These are phyloP conservation scores for Erucastrum elatum DNA, from an alignment of 345 rosid species.

Conservation along the genomic window DNA sequence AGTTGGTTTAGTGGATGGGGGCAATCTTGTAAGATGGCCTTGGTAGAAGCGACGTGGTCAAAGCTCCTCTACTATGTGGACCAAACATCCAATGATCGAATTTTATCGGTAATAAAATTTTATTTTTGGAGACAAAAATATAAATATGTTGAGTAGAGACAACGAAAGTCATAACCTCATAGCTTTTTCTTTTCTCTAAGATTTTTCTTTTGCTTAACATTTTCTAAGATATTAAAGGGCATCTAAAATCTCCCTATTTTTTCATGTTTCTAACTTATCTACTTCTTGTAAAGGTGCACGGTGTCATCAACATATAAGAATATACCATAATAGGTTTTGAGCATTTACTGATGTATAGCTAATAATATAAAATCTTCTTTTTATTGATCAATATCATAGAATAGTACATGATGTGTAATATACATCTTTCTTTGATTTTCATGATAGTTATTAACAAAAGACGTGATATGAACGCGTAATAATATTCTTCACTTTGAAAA, in stretches of 20 bases:
- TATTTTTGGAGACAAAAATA: conserved; percentile 14
- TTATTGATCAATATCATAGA: neutral
- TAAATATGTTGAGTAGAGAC: conserved; percentile 10
- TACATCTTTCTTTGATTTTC: neutral
- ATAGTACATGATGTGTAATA: neutral
- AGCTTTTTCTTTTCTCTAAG: neutral
- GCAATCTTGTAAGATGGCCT: conserved; percentile 1
- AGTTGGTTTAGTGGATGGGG: conserved; percentile 1
- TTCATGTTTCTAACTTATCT: neutral
- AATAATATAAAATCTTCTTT: neutral
- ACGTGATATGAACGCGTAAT: conserved; percentile 31
- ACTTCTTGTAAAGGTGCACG: neutral
- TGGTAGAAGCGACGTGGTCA: conserved; percentile 30
- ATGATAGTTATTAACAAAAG: conserved; percentile 19
- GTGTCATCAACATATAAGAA: neutral
- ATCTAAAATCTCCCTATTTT: no score
- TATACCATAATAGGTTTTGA: neutral
- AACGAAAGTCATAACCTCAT: conserved; percentile 30
- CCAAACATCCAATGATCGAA: conserved; percentile 33
- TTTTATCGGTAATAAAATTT: conserved; percentile 33
- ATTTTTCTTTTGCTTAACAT: no score
- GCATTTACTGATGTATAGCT: neutral
- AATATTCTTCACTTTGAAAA: neutral
- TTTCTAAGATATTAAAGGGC: no score
- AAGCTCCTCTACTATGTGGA: conserved; percentile 33